Base-by-base conservation (phyloP, 352 stramenopile species). In the Poterioochromonas sp. region DNA sequence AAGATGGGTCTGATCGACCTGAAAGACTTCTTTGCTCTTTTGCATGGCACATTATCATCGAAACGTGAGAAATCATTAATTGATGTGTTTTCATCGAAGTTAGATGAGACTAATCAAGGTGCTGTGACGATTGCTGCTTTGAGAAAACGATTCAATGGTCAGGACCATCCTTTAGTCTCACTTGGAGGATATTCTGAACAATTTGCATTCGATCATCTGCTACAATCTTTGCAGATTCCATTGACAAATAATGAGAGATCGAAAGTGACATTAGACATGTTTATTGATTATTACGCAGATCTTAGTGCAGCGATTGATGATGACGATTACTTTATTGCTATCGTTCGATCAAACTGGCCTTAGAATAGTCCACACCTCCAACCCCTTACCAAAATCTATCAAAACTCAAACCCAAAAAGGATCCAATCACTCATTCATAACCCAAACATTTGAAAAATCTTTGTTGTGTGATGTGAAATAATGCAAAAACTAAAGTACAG, bases 231-330 rank as follows among this genome's bases (percentile, higher is more conserved):
- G n/a, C n/a, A n/a, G n/a, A 32, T 32, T 62, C 8, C 12, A 62
- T 8, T 29, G 8, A 62, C 12, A 34, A 2, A 22, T 32, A 22
- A 32, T 8, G 2, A 8, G 26, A 8, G 8, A 34, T 32, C 8
- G 29, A 3, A 1, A 18, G 60, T 69, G 39, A 41, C 22, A 43
- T 8, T 41, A n/a, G 60, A 69, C 20, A 43, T 26, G 11, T 69
- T 69, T 69, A 2, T 43, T 8, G 22, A 69, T 26, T 69, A 69
- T 43, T 69, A 44, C 26, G 60, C 29, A 40, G 60, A 69, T 43
- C 11, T 69, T 22, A 69, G 60, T 69, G 60, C 60, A 20, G 60
- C 60, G 39, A n/a, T 69, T 5, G 60, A 43, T 20, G 60, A 69
- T 69, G 60, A 69, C 35, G 26, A 18, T 43, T 69, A 69, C 35